Evolutionary conservation across 164 flowering plant species (phyloP), one percentile per base, ranked within the genome.

Genomic region (Aristolochia fimbriata): DNA sequence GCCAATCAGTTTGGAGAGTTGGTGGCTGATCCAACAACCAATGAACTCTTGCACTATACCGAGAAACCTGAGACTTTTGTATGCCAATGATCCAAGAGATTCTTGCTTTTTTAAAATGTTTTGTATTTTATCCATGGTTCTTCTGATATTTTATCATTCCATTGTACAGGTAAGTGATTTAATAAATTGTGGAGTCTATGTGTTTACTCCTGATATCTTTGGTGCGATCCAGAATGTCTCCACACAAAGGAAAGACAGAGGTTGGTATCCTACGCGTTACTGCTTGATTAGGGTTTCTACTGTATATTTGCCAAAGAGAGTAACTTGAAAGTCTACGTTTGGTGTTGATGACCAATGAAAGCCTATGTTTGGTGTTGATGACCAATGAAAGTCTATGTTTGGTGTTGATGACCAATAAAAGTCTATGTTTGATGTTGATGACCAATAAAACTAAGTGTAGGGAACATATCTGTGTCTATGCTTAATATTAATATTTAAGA

Each of bases 11-110:
- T 93, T 76, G 98, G 98, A 15, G 98, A 89, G 70, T 74, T 90
- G 73, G 91, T 92, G 21, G 94, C 97, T 43, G 98, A 92, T 82
- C 88, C 94, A 50, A 63, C 46, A 60, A 86, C 98, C 64, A 82
- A 87, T 65, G 98, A 93, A 65, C 67, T 93, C 63, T 68, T 92
- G 84, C 98, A 92, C 71, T 92, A 92, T 70, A 82, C 98, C 0
- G 97, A 89, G 71, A 92, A 90, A 75, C 98, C 98, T 46, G 98
- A 92, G 76, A 89, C 97, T 61, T 92, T 92, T 84, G 98, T 92
- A 83, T 24, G 97, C 81, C 45, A 17, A 45, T 21, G 23, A 22
- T 22, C 15, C 56, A 22, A 23, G 30, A 21, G 23, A 57, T 61
- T 51, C 22, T 19, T 47, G 15, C 12, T 37, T 24, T 25, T 61